These are phyloP conservation scores for Phytophthora constricta DNA, from an alignment of 352 stramenopile genomes.

Conservation along the genomic window DNA sequence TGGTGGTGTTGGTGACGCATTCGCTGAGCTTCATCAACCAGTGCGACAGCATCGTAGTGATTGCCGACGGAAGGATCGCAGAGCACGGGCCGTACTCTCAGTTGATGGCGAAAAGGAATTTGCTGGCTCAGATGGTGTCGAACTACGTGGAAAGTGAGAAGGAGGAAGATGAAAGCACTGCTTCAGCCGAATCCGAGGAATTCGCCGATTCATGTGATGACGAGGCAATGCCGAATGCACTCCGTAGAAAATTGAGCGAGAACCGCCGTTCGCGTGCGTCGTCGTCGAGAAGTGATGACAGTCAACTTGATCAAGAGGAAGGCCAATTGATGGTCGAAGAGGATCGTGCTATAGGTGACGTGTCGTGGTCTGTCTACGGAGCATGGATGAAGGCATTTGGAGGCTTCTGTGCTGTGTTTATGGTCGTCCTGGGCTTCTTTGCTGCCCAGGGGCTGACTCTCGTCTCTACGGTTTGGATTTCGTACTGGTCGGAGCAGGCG, in stretches of 20 bases:
- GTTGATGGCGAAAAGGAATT: conserved; percentile 58
- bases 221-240: conserved; percentile 34
- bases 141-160: conserved; percentile 73
- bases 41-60: conserved; percentile 56
- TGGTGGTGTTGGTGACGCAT: conserved; percentile 94
- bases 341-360: conserved; percentile 75
- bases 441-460: conserved; percentile 58
- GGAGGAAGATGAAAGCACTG: conserved; percentile 46
- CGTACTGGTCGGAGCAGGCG: conserved; percentile 91
- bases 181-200: conserved; percentile 29
- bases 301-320: conserved; percentile 45
- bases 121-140: conserved; percentile 66
- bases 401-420: conserved; percentile 49
- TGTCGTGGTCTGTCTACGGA: conserved; percentile 68
- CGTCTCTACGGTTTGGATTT: conserved; percentile 89
- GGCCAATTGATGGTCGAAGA: conserved; percentile 72
- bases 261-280: conserved; percentile 56
- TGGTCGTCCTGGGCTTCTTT: conserved; percentile 65
- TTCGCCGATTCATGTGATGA: conserved; percentile 38
- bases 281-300: conserved; percentile 63
- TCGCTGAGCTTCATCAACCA: conserved; percentile 56
- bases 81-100: conserved; percentile 63
- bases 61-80: conserved; percentile 57
- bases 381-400: conserved; percentile 77
- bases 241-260: conserved; percentile 31